A percentile compares a stretch with the other conserved stretches of the same genome.
These are phyloP conservation scores for Macrophomina pseudophaseolina DNA, from an alignment of 2,329 filamentous ascomycete species.

Conservation along the genomic window DNA sequence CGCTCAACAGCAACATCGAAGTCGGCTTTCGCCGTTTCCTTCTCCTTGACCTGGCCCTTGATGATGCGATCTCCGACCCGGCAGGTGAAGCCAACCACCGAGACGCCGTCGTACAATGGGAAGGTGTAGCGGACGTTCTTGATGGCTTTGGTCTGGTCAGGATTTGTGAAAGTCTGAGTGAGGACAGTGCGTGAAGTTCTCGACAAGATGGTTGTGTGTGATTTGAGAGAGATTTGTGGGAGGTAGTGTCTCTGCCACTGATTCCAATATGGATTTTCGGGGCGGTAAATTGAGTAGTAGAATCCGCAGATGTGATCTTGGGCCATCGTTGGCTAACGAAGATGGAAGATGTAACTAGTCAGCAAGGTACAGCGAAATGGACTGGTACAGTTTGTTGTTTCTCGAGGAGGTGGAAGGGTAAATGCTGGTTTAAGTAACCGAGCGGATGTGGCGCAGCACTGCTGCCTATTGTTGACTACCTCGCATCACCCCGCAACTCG, in stretches of 20 bases:
- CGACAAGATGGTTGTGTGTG: slow-evolving; percentile 66
- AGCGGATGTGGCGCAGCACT: slow-evolving; percentile 1
- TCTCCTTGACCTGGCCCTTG: slow-evolving; percentile 70
- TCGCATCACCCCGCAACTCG: background rate
- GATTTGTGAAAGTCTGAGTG: slow-evolving; percentile 67
- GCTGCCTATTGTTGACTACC: slow-evolving; percentile 4
- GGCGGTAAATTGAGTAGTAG: slow-evolving; percentile 34
- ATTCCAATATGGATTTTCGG: background rate
- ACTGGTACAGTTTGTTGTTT: background rate
- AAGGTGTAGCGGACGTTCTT: slow-evolving; percentile 69
- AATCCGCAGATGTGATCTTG: slow-evolving; percentile 35
- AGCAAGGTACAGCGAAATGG: no score
- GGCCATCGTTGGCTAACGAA: background rate
- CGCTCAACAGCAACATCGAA: slow-evolving; percentile 64
- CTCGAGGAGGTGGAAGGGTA: background rate
- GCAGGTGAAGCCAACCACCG: slow-evolving; percentile 71
- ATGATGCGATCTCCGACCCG: slow-evolving; percentile 65
- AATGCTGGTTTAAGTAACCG: background rate
- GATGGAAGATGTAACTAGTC: no score
- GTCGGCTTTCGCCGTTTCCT: slow-evolving; percentile 62
- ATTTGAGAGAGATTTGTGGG: slow-evolving; percentile 62
- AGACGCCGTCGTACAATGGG: slow-evolving; percentile 74
- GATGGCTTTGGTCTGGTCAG: slow-evolving; percentile 51
- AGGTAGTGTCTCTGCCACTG: slow-evolving; percentile 49
- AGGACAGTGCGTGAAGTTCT: slow-evolving; percentile 59